Evolutionary conservation across 768 basidiomycete species (phyloP).

Genomic region (Hortiboletus campestris): DNA sequence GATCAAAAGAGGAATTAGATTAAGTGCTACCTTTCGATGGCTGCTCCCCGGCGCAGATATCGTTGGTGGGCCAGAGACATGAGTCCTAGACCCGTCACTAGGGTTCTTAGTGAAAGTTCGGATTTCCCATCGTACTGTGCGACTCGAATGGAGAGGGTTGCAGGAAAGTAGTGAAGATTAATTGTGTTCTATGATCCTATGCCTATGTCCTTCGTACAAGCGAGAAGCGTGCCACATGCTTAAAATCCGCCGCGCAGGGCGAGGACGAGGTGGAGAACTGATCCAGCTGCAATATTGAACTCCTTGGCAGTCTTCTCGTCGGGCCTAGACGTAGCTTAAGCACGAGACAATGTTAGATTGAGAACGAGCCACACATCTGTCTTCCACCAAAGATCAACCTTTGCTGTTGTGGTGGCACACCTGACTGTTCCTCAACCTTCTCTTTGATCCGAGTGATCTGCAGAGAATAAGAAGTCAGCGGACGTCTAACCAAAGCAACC

Average conservation of each 20-base stretch:
- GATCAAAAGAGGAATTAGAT: conserved; percentile 52
- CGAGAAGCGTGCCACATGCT: conserved; percentile 4
- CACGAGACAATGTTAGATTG: not conserved
- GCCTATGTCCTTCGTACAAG: conserved; percentile 18
- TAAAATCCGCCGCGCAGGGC: conserved; percentile 88
- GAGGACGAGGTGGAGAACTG: conserved; percentile 91
- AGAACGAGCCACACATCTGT: conserved; percentile 68
- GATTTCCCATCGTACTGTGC: conserved; percentile 1
- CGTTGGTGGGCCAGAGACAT: conserved; percentile 51
- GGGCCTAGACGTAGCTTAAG: conserved; percentile 47
- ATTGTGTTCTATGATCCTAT: conserved; percentile 29
- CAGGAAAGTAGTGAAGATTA: conserved; percentile 23
- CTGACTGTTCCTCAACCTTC: conserved; percentile 97
- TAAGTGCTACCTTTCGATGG: conserved; percentile 90
- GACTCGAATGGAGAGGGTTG: not conserved
- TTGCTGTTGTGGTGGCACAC: conserved; percentile 95
- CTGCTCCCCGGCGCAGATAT: conserved; percentile 81
- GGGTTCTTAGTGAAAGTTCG: not conserved
- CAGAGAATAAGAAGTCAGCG: not conserved
- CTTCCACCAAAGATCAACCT: conserved; percentile 90
- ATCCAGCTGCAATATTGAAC: conserved; percentile 79
- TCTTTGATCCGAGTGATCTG: conserved; percentile 95
- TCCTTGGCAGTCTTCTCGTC: conserved; percentile 91
- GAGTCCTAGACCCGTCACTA: conserved; percentile 11
- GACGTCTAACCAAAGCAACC: not conserved